phyloP scores from a whole-genome alignment of 352 stramenopile species.

The Pythium myriotylum region DNA sequence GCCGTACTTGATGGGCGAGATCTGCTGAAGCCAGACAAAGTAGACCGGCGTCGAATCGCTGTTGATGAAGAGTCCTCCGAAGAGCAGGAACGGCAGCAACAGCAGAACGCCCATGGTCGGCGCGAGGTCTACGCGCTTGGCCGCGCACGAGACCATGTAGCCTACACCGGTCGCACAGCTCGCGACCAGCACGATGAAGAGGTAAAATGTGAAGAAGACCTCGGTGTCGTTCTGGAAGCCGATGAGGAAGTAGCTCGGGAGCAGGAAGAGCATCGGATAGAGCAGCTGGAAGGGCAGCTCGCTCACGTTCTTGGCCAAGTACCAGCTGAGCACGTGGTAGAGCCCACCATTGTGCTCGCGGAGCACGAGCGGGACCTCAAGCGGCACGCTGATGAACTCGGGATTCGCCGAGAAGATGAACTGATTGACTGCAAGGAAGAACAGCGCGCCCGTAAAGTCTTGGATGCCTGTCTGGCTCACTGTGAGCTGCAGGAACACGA shows the following conservation, averaged over 20 bases:
- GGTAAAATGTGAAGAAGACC: constrained; percentile 35
- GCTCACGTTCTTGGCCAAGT: constrained; percentile 50
- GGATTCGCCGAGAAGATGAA: constrained; percentile 29
- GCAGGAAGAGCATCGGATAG: constrained; percentile 41
- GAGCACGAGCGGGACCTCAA: constrained; percentile 34
- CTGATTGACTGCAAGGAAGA: constrained; percentile 42
- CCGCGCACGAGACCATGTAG: constrained; percentile 47
- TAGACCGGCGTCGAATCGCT: constrained; percentile 35
- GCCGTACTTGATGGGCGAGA: constrained; percentile 59
- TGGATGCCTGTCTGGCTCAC: constrained; percentile 43
- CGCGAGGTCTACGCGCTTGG: constrained; percentile 33
- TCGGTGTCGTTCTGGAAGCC: constrained; percentile 33
- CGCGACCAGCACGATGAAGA: constrained; percentile 24
- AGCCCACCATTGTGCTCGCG: constrained; percentile 49
- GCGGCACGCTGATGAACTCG: constrained; percentile 27
- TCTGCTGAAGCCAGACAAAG: constrained; percentile 63
- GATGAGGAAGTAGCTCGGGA: constrained; percentile 50
- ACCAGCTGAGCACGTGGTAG: constrained; percentile 47
- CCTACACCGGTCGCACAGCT: constrained; percentile 19
- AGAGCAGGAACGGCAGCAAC: constrained; percentile 50
- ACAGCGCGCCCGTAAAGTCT: constrained; percentile 46
- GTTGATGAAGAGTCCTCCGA: constrained; percentile 55
- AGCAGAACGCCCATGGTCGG: constrained; percentile 48
- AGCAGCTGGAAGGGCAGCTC: constrained; percentile 51
- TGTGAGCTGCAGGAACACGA: constrained; percentile 54